Evolutionary conservation across 2,329 filamentous ascomycete species (phyloP).

Genomic region (Niveomyces coronatus): DNA sequence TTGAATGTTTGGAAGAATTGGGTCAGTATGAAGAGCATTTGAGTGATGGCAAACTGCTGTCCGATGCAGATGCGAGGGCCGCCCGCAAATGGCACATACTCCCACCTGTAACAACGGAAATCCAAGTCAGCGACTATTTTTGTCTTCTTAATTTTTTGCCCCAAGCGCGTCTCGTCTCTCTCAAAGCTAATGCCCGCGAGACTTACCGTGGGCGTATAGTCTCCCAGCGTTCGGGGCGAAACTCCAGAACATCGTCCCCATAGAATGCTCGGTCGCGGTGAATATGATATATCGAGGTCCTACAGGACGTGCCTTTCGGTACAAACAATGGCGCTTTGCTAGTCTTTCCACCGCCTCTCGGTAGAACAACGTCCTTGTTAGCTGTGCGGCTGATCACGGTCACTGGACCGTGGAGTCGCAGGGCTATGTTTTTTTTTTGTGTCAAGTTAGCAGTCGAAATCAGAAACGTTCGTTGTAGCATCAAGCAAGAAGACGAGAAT

Average conservation of each 20-base stretch:
- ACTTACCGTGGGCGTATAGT: slow-evolving; percentile 25
- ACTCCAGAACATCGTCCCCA: slow-evolving; percentile 31
- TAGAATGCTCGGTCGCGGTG: slow-evolving; percentile 30
- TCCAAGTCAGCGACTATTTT: no score
- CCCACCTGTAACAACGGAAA: slow-evolving; percentile 24
- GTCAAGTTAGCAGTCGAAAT: no score
- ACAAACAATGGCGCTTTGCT: slow-evolving; percentile 28
- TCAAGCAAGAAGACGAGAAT: not conserved
- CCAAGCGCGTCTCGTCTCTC: slow-evolving; percentile 13
- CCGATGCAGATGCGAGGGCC: slow-evolving; percentile 22
- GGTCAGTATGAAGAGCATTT: not conserved
- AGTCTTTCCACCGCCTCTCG: slow-evolving; percentile 30
- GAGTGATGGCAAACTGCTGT: not conserved
- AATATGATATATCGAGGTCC: slow-evolving; percentile 26
- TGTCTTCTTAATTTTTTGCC: no score
- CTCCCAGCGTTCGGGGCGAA: slow-evolving; percentile 35
- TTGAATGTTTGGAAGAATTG: not conserved
- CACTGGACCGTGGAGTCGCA: slow-evolving; percentile 35
- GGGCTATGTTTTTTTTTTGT: no score
- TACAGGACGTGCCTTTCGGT: slow-evolving; percentile 24
- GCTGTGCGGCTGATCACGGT: slow-evolving; percentile 32
- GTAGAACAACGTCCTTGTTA: slow-evolving; percentile 30
- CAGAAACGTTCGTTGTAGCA: not conserved
- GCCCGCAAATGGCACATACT: slow-evolving; percentile 34
- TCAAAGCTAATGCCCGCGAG: no score